Conservation (phyloP, 1,139 yeast species). For the Geotrichum australiense region DNA sequence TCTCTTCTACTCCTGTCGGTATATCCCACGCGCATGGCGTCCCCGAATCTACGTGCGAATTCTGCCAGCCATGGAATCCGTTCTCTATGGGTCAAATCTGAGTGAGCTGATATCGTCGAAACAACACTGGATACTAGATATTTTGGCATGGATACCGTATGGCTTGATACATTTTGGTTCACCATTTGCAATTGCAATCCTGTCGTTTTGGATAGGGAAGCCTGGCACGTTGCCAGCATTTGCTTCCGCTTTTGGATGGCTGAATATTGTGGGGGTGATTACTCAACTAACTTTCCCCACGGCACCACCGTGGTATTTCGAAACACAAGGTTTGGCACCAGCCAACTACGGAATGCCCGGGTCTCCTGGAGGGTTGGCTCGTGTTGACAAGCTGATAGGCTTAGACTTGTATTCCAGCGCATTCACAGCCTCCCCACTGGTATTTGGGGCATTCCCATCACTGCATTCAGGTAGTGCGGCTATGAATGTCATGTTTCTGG, state of each 20-base stretch:
- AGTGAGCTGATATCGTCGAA: constrained; percentile 78
- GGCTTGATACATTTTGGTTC: constrained; percentile 85
- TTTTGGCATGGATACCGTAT: constrained; percentile 93
- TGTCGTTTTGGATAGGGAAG: constrained; percentile 83
- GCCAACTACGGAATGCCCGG: constrained; percentile 92
- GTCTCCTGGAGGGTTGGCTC: constrained; percentile 91
- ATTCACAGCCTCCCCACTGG: constrained; percentile 81
- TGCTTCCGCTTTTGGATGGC: constrained; percentile 95
- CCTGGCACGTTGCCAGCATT: constrained; percentile 82
- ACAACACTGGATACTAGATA: constrained; percentile 60
- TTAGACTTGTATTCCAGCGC: constrained; percentile 77
- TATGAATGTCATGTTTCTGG: constrained; percentile 81
- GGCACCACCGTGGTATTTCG: constrained; percentile 98
- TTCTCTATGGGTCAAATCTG: constrained; percentile 87
- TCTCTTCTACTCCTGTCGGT: constrained; percentile 71
- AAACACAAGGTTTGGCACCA: constrained; percentile 74
- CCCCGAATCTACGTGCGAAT: constrained; percentile 89
- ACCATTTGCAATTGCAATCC: constrained; percentile 79
- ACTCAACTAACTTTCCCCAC: constrained; percentile 83
- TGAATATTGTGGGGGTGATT: constrained; percentile 81
- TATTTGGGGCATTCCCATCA: constrained; percentile 97
- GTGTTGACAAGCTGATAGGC: constrained; percentile 79
- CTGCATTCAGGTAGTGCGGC: constrained; percentile 90
- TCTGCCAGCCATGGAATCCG: constrained; percentile 90
- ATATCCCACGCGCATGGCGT: constrained; percentile 69